Evolutionary conservation across 2,329 filamentous ascomycete species (phyloP).

Genomic region (Rutstroemia sp.): DNA sequence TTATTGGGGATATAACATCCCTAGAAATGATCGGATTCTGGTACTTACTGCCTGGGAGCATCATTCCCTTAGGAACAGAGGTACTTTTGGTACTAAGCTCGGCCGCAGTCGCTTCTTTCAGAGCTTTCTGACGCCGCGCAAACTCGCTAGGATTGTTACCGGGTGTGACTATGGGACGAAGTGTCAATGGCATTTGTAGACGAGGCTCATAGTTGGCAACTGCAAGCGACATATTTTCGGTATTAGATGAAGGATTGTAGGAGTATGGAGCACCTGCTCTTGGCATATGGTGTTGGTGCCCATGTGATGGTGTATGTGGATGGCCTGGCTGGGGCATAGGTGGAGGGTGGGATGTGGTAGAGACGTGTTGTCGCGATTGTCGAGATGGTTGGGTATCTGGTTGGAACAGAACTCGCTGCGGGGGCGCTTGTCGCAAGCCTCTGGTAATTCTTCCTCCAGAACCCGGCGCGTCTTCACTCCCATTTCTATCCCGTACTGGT

Average conservation of each 20-base stretch:
- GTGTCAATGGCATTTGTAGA: constrained; percentile 51
- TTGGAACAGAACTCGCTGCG: constrained; percentile 77
- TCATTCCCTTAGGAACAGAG: constrained; percentile 41
- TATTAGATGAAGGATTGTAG: constrained; percentile 46
- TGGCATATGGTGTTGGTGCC: constrained; percentile 23
- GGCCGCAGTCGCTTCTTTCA: constrained; percentile 32
- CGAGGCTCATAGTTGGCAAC: constrained; percentile 65
- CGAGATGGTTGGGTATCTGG: constrained; percentile 64
- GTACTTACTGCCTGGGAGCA: constrained; percentile 54
- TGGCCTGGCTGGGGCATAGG: constrained; percentile 19
- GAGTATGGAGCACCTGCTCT: constrained; percentile 33
- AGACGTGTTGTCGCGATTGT: constrained; percentile 53
- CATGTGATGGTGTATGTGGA: constrained; percentile 13
- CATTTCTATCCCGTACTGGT: constrained; percentile 44
- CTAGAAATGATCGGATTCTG: constrained; percentile 9
- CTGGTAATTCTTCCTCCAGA: constrained; percentile 52
- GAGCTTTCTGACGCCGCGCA: constrained; percentile 45
- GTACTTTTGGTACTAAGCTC: constrained; percentile 32
- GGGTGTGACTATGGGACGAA: constrained; percentile 69
- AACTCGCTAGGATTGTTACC: constrained; percentile 67
- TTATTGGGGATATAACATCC: neutral
- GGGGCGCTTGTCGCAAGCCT: constrained; percentile 72
- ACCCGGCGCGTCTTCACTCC: constrained; percentile 41
- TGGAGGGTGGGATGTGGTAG: constrained; percentile 33
- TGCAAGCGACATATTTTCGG: constrained; percentile 50